These are phyloP conservation scores for Leucocoprinus leucothites DNA, from an alignment of 768 basidiomycete genomes.

Conservation along the genomic window DNA sequence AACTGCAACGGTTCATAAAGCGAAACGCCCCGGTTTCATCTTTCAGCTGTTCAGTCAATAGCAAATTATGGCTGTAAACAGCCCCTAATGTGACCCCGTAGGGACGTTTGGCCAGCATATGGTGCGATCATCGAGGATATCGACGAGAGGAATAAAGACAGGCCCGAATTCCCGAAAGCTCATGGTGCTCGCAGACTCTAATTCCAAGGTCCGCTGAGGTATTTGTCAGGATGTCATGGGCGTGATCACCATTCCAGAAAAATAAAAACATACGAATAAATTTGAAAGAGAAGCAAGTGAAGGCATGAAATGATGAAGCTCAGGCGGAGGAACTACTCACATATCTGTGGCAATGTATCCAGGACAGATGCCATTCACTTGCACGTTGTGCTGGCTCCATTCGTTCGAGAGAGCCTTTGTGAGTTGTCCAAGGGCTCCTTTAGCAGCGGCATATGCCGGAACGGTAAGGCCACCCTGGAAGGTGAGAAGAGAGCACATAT, in stretches of 20 bases:
- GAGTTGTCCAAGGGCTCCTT: slow-evolving; percentile 81
- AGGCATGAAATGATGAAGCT: slow-evolving; percentile 8
- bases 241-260: no score
- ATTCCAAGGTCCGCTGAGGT: no score
- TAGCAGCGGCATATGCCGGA: slow-evolving; percentile 90
- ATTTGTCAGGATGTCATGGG: no score
- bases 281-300: slow-evolving; percentile 1
- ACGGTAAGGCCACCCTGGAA: slow-evolving; percentile 71
- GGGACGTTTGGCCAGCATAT: neutral
- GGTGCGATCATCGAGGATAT: neutral
- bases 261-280: no score
- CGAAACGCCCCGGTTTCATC: slow-evolving; percentile 4
- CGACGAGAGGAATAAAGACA: neutral
- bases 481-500: slow-evolving; percentile 60
- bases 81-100: neutral
- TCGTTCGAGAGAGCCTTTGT: slow-evolving; percentile 92
- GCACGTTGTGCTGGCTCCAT: slow-evolving; percentile 85
- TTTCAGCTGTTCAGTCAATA: neutral
- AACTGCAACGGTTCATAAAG: neutral
- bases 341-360: slow-evolving; percentile 91
- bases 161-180: neutral
- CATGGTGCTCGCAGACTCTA: no score
- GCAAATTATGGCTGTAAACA: neutral
- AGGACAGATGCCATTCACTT: slow-evolving; percentile 86
- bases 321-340: slow-evolving; percentile 36